phyloP scores from a whole-genome alignment of 169 alveolate species.

The Plasmodium malariae region DNA sequence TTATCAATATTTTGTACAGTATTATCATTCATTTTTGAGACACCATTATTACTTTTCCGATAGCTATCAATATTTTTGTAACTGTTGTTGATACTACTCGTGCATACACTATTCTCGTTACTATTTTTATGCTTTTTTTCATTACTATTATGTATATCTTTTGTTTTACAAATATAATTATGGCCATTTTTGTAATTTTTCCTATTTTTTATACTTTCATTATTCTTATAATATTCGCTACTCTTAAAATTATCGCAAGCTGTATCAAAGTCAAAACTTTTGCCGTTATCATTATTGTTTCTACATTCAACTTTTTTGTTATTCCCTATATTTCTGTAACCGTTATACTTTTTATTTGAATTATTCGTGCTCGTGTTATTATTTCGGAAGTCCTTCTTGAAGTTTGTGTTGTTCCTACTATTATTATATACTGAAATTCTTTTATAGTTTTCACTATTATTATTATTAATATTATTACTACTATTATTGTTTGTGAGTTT shows the following conservation, averaged over 20 bases:
- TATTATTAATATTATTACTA: conserved; percentile 9
- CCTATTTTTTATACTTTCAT: background rate
- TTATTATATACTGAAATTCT: conserved; percentile 1
- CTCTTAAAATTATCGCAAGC: conserved; percentile 5
- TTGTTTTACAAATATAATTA: background rate
- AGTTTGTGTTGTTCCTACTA: background rate
- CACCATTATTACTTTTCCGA: background rate
- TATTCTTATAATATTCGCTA: background rate
- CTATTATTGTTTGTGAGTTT: background rate
- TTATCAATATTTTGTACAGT: conserved; percentile 2
- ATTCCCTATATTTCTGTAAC: conserved; percentile 11
- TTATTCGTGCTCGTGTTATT: background rate
- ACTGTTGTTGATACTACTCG: background rate
- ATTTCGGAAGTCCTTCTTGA: conserved; percentile 11
- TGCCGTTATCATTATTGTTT: background rate
- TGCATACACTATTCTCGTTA: background rate
- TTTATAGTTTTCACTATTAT: background rate
- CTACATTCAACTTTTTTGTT: conserved; percentile 13
- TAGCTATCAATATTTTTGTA: background rate
- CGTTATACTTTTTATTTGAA: conserved; percentile 2
- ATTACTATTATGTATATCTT: conserved; percentile 11
- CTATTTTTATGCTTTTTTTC: conserved; percentile 12
- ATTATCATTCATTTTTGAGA: conserved; percentile 4
- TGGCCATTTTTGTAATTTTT: background rate
- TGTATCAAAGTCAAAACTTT: background rate